Base-by-base conservation (phyloP, 2,329 filamentous ascomycete genomes). In the Anisogramma anomala region DNA sequence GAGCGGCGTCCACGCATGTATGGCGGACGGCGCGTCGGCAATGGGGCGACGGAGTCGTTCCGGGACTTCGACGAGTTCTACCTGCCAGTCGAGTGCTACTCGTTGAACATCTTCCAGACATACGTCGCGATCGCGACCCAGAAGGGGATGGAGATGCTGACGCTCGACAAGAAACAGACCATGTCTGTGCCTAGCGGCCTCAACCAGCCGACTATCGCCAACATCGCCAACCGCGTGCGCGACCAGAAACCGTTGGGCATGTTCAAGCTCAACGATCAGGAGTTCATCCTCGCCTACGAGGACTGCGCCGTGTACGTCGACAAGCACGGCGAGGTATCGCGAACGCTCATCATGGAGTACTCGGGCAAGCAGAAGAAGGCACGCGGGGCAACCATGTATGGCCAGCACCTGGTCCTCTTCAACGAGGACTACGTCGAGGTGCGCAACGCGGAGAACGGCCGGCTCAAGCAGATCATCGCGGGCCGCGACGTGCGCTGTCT, bases 51-150 rank as follows among this genome's bases (percentile, higher is more conserved):
- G 0, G 91, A 98, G 53, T 89, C 89, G 53, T 98, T 96, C 77
- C 82, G 91, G 48, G 91, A 98, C 57, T 98, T 88, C 58, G 91
- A 98, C 64, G 91, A 96, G 52, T 98, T 98, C 63, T 98, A 96
- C 64, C 88, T 98, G 52, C 91, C 91, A 0, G 82, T 84, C 2
- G 93, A 98, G 58, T 95, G 87, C 60, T 94, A 82, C 60, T 86
- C 84, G 35, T 83, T 98, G 57, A 96, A 95, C 60, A 75, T 98
- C 39, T 98, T 96, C 74, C 86, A 95, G 58, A 86, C 82, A 1
- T 93, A 87, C 47, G 82, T 98, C 39, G 86, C 91, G 8, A 86
- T 98, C 35, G 81, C 85, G 15, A 96, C 89, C 1, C 75, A 85
- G 30, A 86, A 87, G 59, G 93, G 91, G 18, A 87, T 98, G 52